These are phyloP conservation scores for Ogataea naganishii DNA, from an alignment of 805 yeast genomes.

Conservation along the genomic window DNA sequence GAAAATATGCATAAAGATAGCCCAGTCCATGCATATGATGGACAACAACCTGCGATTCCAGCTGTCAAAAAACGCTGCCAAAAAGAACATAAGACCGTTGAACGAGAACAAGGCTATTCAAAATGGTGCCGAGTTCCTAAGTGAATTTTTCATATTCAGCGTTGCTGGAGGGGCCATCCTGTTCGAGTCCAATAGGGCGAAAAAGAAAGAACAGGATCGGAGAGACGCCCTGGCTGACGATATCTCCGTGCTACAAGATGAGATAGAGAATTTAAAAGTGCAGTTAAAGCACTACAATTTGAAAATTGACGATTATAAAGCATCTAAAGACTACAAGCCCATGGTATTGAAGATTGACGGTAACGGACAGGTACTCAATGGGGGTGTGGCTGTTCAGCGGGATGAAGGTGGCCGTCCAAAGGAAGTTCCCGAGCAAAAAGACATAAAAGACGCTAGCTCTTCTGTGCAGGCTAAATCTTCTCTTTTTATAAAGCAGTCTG, in stretches of 20 bases:
- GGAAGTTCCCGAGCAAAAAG: background rate
- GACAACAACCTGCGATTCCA: constrained; percentile 56
- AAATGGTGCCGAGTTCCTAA: constrained; percentile 68
- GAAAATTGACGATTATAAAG: constrained; percentile 39
- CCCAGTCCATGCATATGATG: constrained; percentile 61
- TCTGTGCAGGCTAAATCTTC: too few species aligned
- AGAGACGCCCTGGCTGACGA: constrained; percentile 67
- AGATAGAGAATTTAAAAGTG: constrained; percentile 47
- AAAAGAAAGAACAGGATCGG: constrained; percentile 53
- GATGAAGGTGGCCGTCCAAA: background rate
- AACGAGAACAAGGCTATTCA: constrained; percentile 79
- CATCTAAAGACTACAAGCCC: constrained; percentile 39
- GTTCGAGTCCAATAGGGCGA: constrained; percentile 61
- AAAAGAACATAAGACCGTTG: constrained; percentile 57
- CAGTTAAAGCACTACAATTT: constrained; percentile 33
- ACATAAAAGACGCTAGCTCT: too few species aligned
- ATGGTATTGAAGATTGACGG: constrained; percentile 29
- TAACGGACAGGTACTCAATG: constrained; percentile 8
- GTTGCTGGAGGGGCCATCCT: constrained; percentile 74
- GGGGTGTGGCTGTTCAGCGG: background rate
- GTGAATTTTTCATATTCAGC: constrained; percentile 68
- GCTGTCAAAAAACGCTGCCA: constrained; percentile 43
- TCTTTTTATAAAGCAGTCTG: too few species aligned
- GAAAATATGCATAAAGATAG: constrained; percentile 53
- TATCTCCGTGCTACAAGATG: constrained; percentile 59